phyloP scores from a whole-genome alignment of 306 rosid genomes.

The Medicago lupulina region DNA sequence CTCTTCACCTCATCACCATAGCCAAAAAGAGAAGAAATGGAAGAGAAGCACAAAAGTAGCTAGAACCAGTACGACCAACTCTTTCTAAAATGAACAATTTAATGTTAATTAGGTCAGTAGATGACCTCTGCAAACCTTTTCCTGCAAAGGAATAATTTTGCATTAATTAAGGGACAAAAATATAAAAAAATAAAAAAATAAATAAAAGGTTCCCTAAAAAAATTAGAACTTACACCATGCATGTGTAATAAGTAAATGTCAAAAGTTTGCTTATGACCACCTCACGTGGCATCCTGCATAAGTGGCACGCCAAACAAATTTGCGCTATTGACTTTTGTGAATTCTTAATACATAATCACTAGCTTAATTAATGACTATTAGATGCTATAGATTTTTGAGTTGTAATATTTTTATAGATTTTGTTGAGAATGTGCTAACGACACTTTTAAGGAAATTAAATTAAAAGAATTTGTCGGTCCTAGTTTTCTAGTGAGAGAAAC shows the following conservation, averaged over 20 bases:
- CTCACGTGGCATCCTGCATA: conserved; percentile 38
- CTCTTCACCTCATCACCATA: conserved; percentile 30
- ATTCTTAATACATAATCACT: conserved; percentile 31
- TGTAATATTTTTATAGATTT: too few relatives aligned
- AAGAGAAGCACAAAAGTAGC: conserved; percentile 12
- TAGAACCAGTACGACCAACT: conserved; percentile 8
- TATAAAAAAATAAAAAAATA: too few relatives aligned
- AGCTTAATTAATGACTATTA: not conserved
- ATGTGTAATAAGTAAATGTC: conserved; percentile 20
- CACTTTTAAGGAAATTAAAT: too few relatives aligned
- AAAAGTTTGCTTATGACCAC: conserved; percentile 43
- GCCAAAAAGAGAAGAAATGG: conserved; percentile 26
- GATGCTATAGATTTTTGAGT: too few relatives aligned
- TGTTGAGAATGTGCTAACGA: too few relatives aligned
- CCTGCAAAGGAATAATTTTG: conserved; percentile 37
- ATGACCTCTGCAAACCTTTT: conserved; percentile 38
- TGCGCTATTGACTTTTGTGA: conserved; percentile 6
- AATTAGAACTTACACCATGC: conserved; percentile 44
- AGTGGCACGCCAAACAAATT: conserved; percentile 33
- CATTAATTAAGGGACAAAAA: conserved; percentile 25
- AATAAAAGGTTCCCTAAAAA: not conserved
- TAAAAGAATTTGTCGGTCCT: too few relatives aligned
- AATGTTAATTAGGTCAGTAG: conserved; percentile 39
- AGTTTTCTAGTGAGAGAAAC: too few relatives aligned
- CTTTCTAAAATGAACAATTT: conserved; percentile 36